Base-by-base conservation (phyloP, 2,329 filamentous ascomycete species). In the Alternaria brassicicola region DNA sequence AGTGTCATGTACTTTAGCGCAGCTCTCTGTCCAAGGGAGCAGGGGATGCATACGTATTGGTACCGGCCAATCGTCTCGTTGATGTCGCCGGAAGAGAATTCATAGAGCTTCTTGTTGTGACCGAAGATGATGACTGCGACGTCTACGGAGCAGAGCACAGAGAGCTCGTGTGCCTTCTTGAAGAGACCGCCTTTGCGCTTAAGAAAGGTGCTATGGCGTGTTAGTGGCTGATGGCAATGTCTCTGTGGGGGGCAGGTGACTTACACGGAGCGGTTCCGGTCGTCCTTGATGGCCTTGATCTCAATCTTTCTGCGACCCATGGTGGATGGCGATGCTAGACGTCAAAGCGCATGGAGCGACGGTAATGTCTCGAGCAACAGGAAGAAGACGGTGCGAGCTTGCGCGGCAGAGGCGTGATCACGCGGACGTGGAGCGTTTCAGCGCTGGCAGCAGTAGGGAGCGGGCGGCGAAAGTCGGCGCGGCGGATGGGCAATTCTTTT, bases 241-340 rank as follows among this genome's bases (percentile, higher is more conserved):
- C n/a, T 26, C 41, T 19, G 19, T n/a, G n/a, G n/a, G n/a, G 54
- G 45, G 55, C 57, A 57, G 50, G 36, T 49, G 39, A 46, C 92
- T 80, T 92, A 97, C 93, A 97, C 93, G 73, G 93, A 97, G 78
- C 93, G 92, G 78, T 97, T 97, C 74, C 93, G 88, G 80, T 97
- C 93, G 88, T 97, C 93, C 81, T 97, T 97, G 85, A 98, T 98
- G 70, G 94, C 92, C 82, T 97, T 97, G 85, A 99, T 98, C 84
- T 98, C 95, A 78, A 99, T 99, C 88, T 99, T 99, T 86, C 95
- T 89, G 80, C 95, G 89, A 79, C 95, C 95, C 95, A 99, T 99
- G 61, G 57, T 75, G 65, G 51, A 46, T 52, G 46, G 38, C 39
- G 49, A 62, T 49, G 59, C 39, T 59, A 72, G 64, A 60, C 52